A percentile compares a stretch with the other conserved stretches of the same genome.
phyloP scores from a whole-genome alignment of 495 filamentous ascomycete genomes.

The Collariella sp. region DNA sequence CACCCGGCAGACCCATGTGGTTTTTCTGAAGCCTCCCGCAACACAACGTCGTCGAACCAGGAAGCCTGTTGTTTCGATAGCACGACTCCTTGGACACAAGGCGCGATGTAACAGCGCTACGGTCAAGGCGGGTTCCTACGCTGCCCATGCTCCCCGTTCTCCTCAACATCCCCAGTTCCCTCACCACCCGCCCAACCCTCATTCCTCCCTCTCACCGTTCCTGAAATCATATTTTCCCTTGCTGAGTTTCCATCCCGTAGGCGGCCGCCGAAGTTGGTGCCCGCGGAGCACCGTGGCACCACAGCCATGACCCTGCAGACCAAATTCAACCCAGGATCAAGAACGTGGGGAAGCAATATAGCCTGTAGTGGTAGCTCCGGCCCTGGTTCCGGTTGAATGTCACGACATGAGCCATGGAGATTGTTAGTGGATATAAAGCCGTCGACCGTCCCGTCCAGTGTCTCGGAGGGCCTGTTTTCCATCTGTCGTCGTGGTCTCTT shows the following conservation, averaged over 20 bases:
- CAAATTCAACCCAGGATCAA: not conserved
- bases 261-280: not conserved
- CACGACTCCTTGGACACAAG: not conserved
- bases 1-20: not conserved
- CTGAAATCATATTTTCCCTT: not conserved
- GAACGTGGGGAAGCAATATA: slow-evolving; percentile 14
- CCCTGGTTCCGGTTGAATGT: slow-evolving; percentile 22
- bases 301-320: not conserved
- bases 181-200: not conserved
- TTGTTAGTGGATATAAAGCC: slow-evolving; percentile 8
- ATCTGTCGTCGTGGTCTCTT: not conserved
- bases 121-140: not conserved
- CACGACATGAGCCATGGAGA: slow-evolving; percentile 13
- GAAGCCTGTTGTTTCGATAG: not conserved
- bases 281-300: not conserved
- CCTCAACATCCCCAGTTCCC: not conserved
- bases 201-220: not conserved
- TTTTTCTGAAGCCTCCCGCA: not conserved
- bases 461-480: not conserved
- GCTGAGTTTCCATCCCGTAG: not conserved
- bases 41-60: not conserved
- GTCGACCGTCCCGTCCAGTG: not conserved
- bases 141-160: not conserved
- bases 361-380: slow-evolving; percentile 10
- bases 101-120: slow-evolving; percentile 9